These are phyloP conservation scores for Priceomyces carsonii DNA, from an alignment of 805 yeast species.

Conservation along the genomic window DNA sequence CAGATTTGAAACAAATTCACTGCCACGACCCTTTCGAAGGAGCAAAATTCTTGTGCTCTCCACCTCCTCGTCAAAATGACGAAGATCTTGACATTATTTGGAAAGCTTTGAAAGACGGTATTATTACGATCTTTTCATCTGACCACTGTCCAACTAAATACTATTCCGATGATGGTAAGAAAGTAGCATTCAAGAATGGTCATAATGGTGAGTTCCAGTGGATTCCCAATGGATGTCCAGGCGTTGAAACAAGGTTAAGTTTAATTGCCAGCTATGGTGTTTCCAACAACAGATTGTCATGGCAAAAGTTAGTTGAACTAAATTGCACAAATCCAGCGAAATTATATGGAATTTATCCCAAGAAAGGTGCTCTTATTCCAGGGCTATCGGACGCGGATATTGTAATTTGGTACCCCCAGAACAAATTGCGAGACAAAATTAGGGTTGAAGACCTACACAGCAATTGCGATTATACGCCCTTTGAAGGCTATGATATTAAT, in stretches of 20 bases:
- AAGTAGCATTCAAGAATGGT: slow-evolving; percentile 40
- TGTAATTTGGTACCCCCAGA: slow-evolving; percentile 49
- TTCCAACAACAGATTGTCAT: slow-evolving; percentile 37
- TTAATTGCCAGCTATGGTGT: slow-evolving; percentile 47
- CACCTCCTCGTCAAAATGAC: slow-evolving; percentile 44
- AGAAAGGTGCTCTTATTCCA: slow-evolving; percentile 46
- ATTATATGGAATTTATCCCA: slow-evolving; percentile 40
- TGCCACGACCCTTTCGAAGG: slow-evolving; percentile 35
- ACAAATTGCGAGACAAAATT: slow-evolving; percentile 15
- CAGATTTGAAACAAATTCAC: slow-evolving; percentile 24
- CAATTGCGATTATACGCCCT: slow-evolving; percentile 40
- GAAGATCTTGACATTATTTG: slow-evolving; percentile 45
- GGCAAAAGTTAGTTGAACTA: slow-evolving; percentile 46
- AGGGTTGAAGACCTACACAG: slow-evolving; percentile 34
- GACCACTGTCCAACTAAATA: slow-evolving; percentile 50
- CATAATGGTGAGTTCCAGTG: slow-evolving; percentile 41
- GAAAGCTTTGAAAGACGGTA: slow-evolving; percentile 47
- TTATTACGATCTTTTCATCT: slow-evolving; percentile 45
- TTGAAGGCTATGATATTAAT: slow-evolving; percentile 37
- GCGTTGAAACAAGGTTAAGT: slow-evolving; percentile 49
- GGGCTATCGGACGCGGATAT: slow-evolving; percentile 53
- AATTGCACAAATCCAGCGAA: slow-evolving; percentile 48
- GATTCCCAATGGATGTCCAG: slow-evolving; percentile 52
- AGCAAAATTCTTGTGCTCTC: slow-evolving; percentile 52
- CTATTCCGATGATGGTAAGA: slow-evolving; percentile 43